phyloP scores from a whole-genome alignment of 768 basidiomycete genomes.

The Tulasnella sp. region DNA sequence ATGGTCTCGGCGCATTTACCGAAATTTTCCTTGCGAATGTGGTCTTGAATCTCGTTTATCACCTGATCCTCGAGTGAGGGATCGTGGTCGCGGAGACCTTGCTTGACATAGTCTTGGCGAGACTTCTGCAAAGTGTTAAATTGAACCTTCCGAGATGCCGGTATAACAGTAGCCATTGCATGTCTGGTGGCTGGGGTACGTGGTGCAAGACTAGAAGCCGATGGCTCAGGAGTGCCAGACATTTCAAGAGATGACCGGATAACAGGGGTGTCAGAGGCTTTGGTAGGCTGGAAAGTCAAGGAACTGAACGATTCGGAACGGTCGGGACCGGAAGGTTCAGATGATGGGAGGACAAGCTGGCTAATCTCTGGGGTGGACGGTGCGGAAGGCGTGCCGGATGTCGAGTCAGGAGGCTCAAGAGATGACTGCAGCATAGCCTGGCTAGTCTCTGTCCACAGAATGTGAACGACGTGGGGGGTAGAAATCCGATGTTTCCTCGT shows the following conservation, averaged over 20 bases:
- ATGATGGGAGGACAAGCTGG: no score
- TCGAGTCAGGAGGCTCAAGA: not conserved
- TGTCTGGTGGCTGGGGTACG: not conserved
- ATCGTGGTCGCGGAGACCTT: not conserved
- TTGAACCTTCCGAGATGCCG: not conserved
- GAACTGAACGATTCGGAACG: no score
- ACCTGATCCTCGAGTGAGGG: not conserved
- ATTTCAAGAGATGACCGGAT: no score
- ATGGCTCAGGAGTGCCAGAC: no score
- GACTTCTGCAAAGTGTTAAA: not conserved
- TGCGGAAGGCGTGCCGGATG: not conserved
- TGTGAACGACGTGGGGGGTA: not conserved
- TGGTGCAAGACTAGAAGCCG: no score
- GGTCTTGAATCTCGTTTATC: not conserved
- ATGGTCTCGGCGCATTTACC: not conserved
- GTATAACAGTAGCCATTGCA: not conserved
- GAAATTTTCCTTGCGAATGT: not conserved
- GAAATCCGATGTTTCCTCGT: not conserved
- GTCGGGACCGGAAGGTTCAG: no score
- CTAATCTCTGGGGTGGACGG: no score
- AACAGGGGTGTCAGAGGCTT: no score
- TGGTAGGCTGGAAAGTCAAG: no score
- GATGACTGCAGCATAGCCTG: not conserved
- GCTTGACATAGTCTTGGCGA: not conserved
- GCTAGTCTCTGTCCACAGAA: not conserved